Base-by-base conservation (phyloP, 768 basidiomycete species). In the Fistulinella prunicolor region DNA sequence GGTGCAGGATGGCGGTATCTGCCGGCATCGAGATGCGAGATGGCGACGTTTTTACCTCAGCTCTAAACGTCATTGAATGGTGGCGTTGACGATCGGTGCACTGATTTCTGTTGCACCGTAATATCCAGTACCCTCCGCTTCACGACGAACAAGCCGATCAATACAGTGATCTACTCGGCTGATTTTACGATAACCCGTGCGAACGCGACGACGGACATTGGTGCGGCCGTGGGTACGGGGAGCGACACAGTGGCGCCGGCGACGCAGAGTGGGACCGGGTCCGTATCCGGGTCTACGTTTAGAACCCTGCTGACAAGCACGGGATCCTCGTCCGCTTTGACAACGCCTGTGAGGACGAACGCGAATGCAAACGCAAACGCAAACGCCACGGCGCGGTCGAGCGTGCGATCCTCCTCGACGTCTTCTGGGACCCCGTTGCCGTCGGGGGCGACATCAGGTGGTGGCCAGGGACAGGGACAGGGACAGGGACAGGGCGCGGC, bases 121-220 rank as follows among this genome's bases (percentile, higher is more conserved):
- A 8, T 12, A 5, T 5, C 7, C 24, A 57, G 73, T 32, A 60
- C 63, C 20, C 52, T 75, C 19, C 65, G 62, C 30, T 74, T 75
- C 38, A 53, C 57, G 38, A 61, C 64, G 46, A 37, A 49, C 20
- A 42, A 50, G 3, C 70, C 68, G 13, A 46, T 39, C 12, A 26
- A 50, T 5, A n/a, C 49, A 21, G 68, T 69, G 1, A 55, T 78
- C 20, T 83, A 77, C 58, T 76, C 78, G 17, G 75, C 80, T 8
- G 70, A 77, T 52, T 85, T 85, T 47, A 55, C 51, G 32, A 75
- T 83, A 37, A 42, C 60, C 6, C 51, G 62, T 41, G 48, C 55
- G 23, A 57, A 61, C 30, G 53, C 26, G 26, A 57, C 49, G 24
- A 26, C 40, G 32, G 42, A 26, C 10, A 30, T 38, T 42, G 38